Percentiles rank a stretch among this genome's conserved stretches.
phyloP scores from a whole-genome alignment of 2,329 filamentous ascomycete species.

The Fusarium miscanthi region DNA sequence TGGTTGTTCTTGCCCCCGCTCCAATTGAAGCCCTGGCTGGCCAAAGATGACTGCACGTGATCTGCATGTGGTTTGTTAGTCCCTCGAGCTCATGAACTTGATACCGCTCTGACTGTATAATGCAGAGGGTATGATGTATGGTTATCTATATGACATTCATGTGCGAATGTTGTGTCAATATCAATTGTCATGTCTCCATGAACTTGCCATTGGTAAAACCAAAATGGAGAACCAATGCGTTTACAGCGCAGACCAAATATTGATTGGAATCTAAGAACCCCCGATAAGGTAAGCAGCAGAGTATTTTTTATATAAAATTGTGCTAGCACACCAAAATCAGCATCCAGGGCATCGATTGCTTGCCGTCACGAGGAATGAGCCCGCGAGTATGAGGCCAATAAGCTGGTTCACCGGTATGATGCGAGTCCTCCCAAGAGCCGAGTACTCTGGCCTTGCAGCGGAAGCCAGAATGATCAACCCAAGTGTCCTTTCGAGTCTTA shows the following conservation, averaged over 20 bases:
- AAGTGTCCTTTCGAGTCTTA: neutral
- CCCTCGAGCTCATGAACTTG: neutral
- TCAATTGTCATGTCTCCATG: neutral
- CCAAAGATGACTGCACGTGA: slow-evolving; percentile 2
- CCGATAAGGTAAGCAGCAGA: neutral
- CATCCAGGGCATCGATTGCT: neutral
- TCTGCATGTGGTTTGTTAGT: slow-evolving; percentile 6
- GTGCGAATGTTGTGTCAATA: neutral
- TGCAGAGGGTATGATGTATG: neutral
- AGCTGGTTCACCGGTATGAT: neutral
- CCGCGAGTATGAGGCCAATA: neutral
- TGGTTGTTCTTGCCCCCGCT: neutral
- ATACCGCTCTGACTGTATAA: neutral
- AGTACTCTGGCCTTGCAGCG: neutral
- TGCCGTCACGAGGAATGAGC: neutral
- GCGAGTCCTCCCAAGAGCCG: no score
- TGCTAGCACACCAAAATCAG: neutral
- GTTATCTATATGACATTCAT: neutral
- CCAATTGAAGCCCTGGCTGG: neutral
- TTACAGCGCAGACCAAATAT: neutral
- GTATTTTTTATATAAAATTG: neutral
- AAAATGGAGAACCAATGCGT: neutral
- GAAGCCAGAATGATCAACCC: neutral
- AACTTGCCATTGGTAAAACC: neutral
- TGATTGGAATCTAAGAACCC: neutral